These are phyloP conservation scores for Nitzschia sp. DNA, from an alignment of 108 stramenopile genomes.

Conservation along the genomic window DNA sequence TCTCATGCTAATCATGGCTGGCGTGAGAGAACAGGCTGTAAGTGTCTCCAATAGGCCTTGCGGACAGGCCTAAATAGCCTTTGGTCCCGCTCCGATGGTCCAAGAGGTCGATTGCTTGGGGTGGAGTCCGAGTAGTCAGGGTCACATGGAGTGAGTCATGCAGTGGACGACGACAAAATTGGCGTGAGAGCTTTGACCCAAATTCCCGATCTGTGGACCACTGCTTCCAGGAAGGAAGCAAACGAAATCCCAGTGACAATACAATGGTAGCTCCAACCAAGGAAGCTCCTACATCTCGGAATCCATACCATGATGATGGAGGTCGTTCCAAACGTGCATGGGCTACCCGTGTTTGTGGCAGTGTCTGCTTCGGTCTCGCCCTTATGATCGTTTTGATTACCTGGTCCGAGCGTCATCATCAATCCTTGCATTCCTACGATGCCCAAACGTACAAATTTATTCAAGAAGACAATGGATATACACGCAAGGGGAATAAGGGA, in stretches of 20 bases:
- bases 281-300: background rate
- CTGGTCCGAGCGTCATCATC: conserved; percentile 4
- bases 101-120: too few relatives aligned
- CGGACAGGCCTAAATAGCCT: too few relatives aligned
- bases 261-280: conserved; percentile 11
- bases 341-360: background rate
- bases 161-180: too few relatives aligned
- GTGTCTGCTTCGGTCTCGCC: conserved; percentile 4
- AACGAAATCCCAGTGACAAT: background rate
- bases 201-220: too few relatives aligned
- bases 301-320: conserved; percentile 6
- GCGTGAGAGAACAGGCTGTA: too few relatives aligned
- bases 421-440: background rate
- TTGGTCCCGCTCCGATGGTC: too few relatives aligned
- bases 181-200: too few relatives aligned
- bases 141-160: too few relatives aligned
- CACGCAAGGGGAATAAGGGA: background rate
- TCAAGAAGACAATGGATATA: background rate
- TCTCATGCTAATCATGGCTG: too few relatives aligned
- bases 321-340: background rate
- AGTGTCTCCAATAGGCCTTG: too few relatives aligned
- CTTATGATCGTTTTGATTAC: conserved; percentile 10
- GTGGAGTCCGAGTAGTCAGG: too few relatives aligned
- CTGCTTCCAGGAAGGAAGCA: too few relatives aligned
- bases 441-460: background rate